Base-by-base conservation (phyloP, 371 early-diverging fungal genomes). In the Mortierella sp. region DNA sequence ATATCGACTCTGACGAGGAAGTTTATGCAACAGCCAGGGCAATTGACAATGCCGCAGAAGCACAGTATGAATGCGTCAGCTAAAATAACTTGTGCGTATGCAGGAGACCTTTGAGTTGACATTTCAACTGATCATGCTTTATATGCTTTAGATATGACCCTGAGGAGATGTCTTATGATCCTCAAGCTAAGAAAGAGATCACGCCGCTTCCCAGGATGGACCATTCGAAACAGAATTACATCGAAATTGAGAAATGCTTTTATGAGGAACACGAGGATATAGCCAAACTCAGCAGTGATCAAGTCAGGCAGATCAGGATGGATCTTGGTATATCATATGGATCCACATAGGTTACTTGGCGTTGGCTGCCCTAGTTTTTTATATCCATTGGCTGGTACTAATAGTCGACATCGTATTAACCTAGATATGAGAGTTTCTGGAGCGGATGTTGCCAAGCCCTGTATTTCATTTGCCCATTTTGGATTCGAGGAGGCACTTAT, bases 391-490 rank as follows among this genome's bases (percentile, higher is more conserved):
- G 45, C 60, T 45, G 43, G 9, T 9, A 22, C 62, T 41, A 10
- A 16, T 22, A 43, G 15, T 9, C 28, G 28, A 22, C 11, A 43
- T 43, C 48, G 10, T 41, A 21, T 32, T 38, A 7, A 21, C 21
- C 47, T 61, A 86, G 87, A 87, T n/a, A 78, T 93, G 70, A 88
- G 85, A 61, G 92, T 92, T 4, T 85, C 87, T 41, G 97, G 96
- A 6, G 76, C 79, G 36, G 84, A 87, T 53, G 83, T 89, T 8
- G 88, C 93, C 21, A 92, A 92, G 58, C 97, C 96, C 0, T 94
- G 96, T 80, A 87, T 92, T 32, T 92, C 94, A 13, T 98, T 99
- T 89, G 94, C 91, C 8, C 96, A 95, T 75, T 94, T 93, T 84
- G 94, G 92, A 24, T 97, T 95, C 78, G 97, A 91, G 70, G 92